Percentiles rank a stretch among this genome's conserved stretches.
phyloP scores from a whole-genome alignment of 768 basidiomycete species.

The Rhizopogon vulgaris region DNA sequence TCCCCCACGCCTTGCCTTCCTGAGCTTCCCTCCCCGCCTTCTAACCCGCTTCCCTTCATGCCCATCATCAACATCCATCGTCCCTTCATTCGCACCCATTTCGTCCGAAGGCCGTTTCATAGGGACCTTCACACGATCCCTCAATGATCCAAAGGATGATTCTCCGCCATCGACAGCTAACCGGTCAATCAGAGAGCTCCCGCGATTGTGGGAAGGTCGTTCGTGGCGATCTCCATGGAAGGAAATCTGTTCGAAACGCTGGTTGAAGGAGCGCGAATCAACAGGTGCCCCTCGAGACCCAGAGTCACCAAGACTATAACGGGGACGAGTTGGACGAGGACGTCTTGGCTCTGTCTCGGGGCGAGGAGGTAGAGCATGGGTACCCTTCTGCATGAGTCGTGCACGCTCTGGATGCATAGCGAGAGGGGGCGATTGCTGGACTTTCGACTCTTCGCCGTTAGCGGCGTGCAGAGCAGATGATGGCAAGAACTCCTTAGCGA shows the following conservation, averaged over 20 bases:
- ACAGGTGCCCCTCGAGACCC: background rate
- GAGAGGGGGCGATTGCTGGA: constrained; percentile 8
- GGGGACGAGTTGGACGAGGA: constrained; percentile 4
- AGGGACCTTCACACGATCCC: constrained; percentile 33
- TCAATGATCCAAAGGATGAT: constrained; percentile 19
- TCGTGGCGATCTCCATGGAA: background rate
- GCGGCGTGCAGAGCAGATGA: background rate
- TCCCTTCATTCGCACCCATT: constrained; percentile 10
- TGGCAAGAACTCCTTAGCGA: background rate
- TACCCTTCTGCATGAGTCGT: constrained; percentile 21
- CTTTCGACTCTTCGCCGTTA: background rate
- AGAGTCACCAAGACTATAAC: background rate
- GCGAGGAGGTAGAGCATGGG: constrained; percentile 17
- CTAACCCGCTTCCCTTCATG: constrained; percentile 20
- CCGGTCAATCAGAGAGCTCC: constrained; percentile 34
- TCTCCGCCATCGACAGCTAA: constrained; percentile 21
- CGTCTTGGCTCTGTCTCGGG: constrained; percentile 13
- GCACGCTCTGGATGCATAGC: constrained; percentile 27
- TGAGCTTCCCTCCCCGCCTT: constrained; percentile 14
- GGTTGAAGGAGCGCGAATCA: background rate
- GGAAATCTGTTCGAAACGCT: background rate
- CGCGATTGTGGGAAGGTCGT: constrained; percentile 12
- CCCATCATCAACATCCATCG: constrained; percentile 16
- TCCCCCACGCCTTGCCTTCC: constrained; percentile 13
- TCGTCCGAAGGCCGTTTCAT: constrained; percentile 28